These are phyloP conservation scores for Rubus parviflorus DNA, from an alignment of 306 rosid genomes.

Conservation along the genomic window DNA sequence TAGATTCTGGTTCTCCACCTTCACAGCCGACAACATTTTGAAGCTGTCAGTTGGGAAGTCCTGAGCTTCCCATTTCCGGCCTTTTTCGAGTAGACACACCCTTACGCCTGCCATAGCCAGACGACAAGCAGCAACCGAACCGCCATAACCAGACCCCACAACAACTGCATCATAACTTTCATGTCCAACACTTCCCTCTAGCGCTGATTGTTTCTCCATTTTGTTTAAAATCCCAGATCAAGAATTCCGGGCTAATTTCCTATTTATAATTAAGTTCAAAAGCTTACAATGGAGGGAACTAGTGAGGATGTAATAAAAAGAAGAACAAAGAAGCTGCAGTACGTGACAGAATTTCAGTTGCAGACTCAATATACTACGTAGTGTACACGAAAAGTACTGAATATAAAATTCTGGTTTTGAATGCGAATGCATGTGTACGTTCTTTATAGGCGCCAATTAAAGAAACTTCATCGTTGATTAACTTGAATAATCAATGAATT, in stretches of 20 bases:
- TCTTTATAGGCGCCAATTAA: background rate
- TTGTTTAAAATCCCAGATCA: background rate
- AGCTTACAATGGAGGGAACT: background rate
- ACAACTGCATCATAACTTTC: constrained; percentile 38
- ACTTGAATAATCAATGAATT: background rate
- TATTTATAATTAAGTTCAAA: background rate
- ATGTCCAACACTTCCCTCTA: constrained; percentile 7
- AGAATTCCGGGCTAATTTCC: background rate
- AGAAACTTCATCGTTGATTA: background rate
- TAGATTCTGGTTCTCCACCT: constrained; percentile 29
- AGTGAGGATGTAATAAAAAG: background rate
- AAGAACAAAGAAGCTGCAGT: background rate
- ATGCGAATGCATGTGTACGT: background rate
- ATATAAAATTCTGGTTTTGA: background rate
- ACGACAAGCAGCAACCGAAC: constrained; percentile 39
- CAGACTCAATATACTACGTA: background rate
- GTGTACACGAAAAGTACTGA: background rate
- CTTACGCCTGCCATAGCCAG: constrained; percentile 36
- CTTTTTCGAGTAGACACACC: constrained; percentile 34
- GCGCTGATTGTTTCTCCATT: background rate
- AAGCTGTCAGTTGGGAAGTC: constrained; percentile 36
- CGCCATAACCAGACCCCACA: constrained; percentile 40
- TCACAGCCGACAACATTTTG: constrained; percentile 25
- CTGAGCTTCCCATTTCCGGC: constrained; percentile 36
- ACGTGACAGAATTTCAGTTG: background rate